phyloP scores from a whole-genome alignment of 768 basidiomycete species.

The Phanerochaete carnosa region DNA sequence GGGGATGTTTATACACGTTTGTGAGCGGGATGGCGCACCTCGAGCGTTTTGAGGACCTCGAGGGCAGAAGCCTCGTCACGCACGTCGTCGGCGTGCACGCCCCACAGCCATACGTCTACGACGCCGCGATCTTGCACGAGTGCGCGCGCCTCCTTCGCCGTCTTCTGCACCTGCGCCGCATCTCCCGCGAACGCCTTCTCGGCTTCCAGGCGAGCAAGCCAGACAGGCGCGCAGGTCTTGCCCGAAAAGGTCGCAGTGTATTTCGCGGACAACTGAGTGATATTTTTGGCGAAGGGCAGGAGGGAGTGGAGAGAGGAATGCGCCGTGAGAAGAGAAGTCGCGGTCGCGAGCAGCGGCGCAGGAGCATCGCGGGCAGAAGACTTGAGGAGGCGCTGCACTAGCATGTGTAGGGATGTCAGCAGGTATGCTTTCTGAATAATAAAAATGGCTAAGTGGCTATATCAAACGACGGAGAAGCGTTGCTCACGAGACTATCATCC shows the following conservation, averaged over 20 bases:
- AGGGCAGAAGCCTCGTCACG: conserved; percentile 5
- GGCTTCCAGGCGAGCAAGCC: conserved; percentile 49
- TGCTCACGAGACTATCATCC: conserved; percentile 29
- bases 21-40: conserved; percentile 20
- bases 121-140: conserved; percentile 31
- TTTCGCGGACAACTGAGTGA: conserved; percentile 38
- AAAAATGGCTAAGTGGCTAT: not conserved
- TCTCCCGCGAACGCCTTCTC: conserved; percentile 31
- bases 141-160: conserved; percentile 45
- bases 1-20: no score
- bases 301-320: conserved; percentile 15
- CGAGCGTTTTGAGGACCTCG: conserved; percentile 11
- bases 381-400: conserved; percentile 17
- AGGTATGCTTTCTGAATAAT: conserved; percentile 24
- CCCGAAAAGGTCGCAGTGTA: conserved; percentile 33
- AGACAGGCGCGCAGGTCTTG: conserved; percentile 40
- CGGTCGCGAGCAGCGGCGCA: conserved; percentile 32
- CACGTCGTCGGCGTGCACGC: conserved; percentile 24
- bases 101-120: conserved; percentile 54
- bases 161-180: conserved; percentile 24
- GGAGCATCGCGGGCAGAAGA: conserved; percentile 8
- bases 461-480: not conserved
- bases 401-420: conserved; percentile 23
- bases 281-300: conserved; percentile 26
- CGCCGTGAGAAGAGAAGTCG: conserved; percentile 32